phyloP scores from a whole-genome alignment of 257 asterid genomes.

The Solanum stenotomum region DNA sequence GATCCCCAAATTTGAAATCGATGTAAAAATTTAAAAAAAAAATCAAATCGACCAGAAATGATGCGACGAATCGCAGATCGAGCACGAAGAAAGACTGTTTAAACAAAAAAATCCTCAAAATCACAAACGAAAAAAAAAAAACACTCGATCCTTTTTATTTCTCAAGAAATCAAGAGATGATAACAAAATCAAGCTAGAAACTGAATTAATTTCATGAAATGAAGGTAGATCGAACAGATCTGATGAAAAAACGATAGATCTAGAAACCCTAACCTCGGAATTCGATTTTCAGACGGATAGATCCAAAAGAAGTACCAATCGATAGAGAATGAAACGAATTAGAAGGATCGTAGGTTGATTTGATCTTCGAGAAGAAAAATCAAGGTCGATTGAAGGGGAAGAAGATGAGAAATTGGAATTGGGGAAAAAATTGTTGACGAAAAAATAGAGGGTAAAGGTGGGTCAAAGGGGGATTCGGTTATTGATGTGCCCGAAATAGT shows the following conservation, averaged over 20 bases:
- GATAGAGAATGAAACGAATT: slow-evolving; percentile 9
- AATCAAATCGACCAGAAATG: neutral
- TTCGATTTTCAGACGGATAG: neutral
- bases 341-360: slow-evolving; percentile 3
- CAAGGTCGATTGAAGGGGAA: neutral
- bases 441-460: slow-evolving; percentile 5
- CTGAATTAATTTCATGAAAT: neutral
- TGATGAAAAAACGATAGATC: neutral
- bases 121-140: neutral
- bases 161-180: neutral
- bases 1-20: neutral
- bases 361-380: neutral
- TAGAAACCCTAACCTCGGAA: slow-evolving; percentile 22
- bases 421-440: slow-evolving; percentile 6
- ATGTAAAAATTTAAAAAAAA: neutral
- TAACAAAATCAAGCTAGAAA: neutral
- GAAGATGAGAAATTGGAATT: neutral
- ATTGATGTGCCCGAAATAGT: neutral
- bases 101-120: neutral
- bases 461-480: neutral
- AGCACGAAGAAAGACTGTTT: neutral
- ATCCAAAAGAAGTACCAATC: slow-evolving; percentile 1
- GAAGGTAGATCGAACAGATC: slow-evolving; percentile 2
- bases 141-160: neutral
- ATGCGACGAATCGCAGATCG: neutral